Conservation (phyloP, 805 yeast genomes). For the Sugiyamaella valdiviana region DNA sequence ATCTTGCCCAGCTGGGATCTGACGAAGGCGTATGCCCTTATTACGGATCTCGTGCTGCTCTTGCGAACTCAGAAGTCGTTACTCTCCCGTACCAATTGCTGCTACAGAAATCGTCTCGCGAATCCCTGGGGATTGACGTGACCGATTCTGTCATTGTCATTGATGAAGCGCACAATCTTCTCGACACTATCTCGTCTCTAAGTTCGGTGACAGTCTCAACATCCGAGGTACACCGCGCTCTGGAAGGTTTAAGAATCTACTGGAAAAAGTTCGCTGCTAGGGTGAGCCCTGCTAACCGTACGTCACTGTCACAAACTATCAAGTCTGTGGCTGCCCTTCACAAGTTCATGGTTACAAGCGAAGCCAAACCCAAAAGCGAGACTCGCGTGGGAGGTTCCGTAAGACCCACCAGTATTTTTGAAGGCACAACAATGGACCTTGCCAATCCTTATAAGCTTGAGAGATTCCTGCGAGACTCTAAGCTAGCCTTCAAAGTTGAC, state of each 20-base stretch:
- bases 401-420: slow-evolving; percentile 46
- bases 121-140: slow-evolving; percentile 51
- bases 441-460: slow-evolving; percentile 65
- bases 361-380: slow-evolving; percentile 27
- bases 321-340: slow-evolving; percentile 50
- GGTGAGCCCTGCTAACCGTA: slow-evolving; percentile 65
- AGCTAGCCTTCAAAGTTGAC: slow-evolving; percentile 80
- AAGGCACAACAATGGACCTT: slow-evolving; percentile 57
- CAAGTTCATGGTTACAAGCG: slow-evolving; percentile 37
- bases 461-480: slow-evolving; percentile 56
- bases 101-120: slow-evolving; percentile 55
- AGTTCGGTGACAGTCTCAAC: slow-evolving; percentile 55
- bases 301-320: slow-evolving; percentile 56
- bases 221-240: slow-evolving; percentile 42
- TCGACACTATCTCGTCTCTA: slow-evolving; percentile 68
- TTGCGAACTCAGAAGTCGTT: slow-evolving; percentile 60
- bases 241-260: slow-evolving; percentile 49
- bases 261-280: slow-evolving; percentile 53
- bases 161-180: slow-evolving; percentile 88
- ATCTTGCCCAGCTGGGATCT: slow-evolving; percentile 55
- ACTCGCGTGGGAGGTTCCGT: slow-evolving; percentile 50
- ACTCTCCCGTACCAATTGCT: slow-evolving; percentile 82
- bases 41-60: slow-evolving; percentile 58
- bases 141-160: slow-evolving; percentile 65
- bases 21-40: slow-evolving; percentile 67